phyloP scores from a whole-genome alignment of 1,284 basidiomycete species.

The Puccinia novopanici region DNA sequence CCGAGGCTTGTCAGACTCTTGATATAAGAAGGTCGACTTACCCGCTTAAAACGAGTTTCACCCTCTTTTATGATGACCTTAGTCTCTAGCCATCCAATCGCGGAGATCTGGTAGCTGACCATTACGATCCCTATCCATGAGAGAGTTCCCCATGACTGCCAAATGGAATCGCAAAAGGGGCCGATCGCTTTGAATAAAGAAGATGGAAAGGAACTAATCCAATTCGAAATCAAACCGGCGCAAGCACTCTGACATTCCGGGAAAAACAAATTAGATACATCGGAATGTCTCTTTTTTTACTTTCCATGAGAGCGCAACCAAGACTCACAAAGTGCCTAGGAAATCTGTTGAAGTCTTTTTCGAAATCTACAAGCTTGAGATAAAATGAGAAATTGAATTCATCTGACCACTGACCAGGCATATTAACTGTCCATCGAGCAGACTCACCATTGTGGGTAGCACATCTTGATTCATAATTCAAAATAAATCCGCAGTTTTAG shows the following conservation, averaged over 20 bases:
- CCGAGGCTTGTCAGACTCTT: neutral
- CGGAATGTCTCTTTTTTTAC: neutral
- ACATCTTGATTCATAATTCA: conserved; percentile 18
- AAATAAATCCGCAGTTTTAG: neutral
- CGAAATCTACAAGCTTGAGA: conserved; percentile 38
- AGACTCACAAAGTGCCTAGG: conserved; percentile 46
- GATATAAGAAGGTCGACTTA: neutral
- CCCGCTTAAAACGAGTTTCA: conserved; percentile 39
- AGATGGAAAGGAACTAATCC: conserved; percentile 45
- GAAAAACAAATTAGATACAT: neutral
- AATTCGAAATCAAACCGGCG: conserved; percentile 34
- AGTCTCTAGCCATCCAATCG: conserved; percentile 48
- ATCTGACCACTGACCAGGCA: neutral
- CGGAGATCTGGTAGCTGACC: conserved; percentile 31
- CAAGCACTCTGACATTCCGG: conserved; percentile 33
- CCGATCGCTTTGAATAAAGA: conserved; percentile 39
- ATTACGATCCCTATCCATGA: conserved; percentile 45
- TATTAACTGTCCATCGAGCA: neutral
- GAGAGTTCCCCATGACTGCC: conserved; percentile 40
- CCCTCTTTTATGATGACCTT: conserved; percentile 29
- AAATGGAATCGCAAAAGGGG: conserved; percentile 31
- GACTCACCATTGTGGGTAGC: conserved; percentile 47
- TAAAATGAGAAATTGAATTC: neutral
- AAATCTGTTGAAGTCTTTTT: conserved; percentile 35
- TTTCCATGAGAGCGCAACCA: neutral